Conservation (phyloP, 2,329 filamentous ascomycete species). For the Epichloe coenophiala region DNA sequence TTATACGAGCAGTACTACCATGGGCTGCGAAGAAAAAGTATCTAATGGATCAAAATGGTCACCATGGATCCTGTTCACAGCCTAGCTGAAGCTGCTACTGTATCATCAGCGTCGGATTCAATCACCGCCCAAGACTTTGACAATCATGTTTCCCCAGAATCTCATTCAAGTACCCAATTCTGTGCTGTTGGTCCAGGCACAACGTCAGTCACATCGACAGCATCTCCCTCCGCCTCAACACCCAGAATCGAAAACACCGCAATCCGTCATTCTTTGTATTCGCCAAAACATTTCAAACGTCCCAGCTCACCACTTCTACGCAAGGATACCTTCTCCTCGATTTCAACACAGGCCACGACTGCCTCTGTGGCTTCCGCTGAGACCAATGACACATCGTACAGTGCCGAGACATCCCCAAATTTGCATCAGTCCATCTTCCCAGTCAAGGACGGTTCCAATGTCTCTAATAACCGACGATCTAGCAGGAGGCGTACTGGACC, state of each 20-base stretch:
- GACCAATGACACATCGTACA: constrained; percentile 37
- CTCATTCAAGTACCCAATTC: neutral
- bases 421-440: constrained; percentile 40
- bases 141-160: neutral
- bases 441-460: constrained; percentile 40
- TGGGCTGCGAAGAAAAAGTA: too few species aligned
- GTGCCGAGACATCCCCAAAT: constrained; percentile 37
- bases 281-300: constrained; percentile 8
- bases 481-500: constrained; percentile 46
- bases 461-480: constrained; percentile 38
- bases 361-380: constrained; percentile 29
- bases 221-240: constrained; percentile 10
- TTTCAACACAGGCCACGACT: constrained; percentile 36
- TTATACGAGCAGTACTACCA: too few species aligned
- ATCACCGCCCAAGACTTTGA: too few species aligned
- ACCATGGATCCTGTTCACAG: too few species aligned
- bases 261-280: constrained; percentile 6
- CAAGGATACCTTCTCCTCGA: constrained; percentile 40
- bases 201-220: constrained; percentile 12
- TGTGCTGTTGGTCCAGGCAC: constrained; percentile 6
- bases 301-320: constrained; percentile 20
- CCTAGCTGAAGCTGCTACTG: too few species aligned
- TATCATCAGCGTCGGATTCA: too few species aligned
- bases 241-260: constrained; percentile 5
- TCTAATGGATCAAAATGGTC: too few species aligned